phyloP scores from a whole-genome alignment of 2,329 filamentous ascomycete genomes.

The Xylariaceae sp. region DNA sequence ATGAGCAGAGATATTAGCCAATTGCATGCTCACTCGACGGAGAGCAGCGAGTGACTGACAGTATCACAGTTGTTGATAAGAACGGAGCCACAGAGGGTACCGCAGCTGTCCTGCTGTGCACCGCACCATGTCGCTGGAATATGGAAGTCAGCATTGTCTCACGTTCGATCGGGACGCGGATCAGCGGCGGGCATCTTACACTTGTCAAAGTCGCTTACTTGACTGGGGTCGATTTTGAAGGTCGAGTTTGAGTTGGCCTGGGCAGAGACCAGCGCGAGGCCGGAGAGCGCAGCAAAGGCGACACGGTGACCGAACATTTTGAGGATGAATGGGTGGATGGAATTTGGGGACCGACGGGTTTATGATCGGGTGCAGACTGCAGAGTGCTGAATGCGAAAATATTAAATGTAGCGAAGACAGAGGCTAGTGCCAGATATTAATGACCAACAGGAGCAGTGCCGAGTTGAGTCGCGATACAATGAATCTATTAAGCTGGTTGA shows the following conservation, averaged over 20 bases:
- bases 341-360: neutral
- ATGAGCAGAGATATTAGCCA: conserved; percentile 4
- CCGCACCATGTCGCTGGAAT: conserved; percentile 44
- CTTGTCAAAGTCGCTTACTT: conserved; percentile 29
- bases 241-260: conserved; percentile 37
- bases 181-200: conserved; percentile 33
- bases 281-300: conserved; percentile 42
- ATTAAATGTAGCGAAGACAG: neutral
- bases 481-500: neutral
- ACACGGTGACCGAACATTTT: conserved; percentile 32
- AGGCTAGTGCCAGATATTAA: conserved; percentile 1
- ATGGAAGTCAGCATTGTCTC: conserved; percentile 19
- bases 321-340: neutral
- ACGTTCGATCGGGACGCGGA: neutral
- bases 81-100: conserved; percentile 41
- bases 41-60: conserved; percentile 35
- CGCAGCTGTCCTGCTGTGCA: conserved; percentile 47
- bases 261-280: conserved; percentile 39
- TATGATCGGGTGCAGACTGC: neutral
- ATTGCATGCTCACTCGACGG: neutral
- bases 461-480: conserved; percentile 5
- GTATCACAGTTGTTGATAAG: conserved; percentile 41
- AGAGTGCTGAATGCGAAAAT: neutral
- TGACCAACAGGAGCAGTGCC: neutral
- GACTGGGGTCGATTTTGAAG: conserved; percentile 41